These are phyloP conservation scores for Pichia gijzeniarum DNA, from an alignment of 805 yeast genomes.

Conservation along the genomic window DNA sequence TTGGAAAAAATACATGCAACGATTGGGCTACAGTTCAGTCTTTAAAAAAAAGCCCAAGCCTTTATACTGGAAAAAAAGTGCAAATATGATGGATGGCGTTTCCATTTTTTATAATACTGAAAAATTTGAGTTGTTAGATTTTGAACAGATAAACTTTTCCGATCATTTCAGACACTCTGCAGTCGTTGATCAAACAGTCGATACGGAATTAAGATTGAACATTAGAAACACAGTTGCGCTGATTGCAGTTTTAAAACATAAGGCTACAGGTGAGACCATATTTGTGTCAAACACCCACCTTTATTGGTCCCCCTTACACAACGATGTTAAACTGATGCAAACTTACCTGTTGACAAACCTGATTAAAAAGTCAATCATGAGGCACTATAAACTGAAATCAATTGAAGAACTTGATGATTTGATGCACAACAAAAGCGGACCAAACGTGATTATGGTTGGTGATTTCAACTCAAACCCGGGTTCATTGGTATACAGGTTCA, in stretches of 20 bases:
- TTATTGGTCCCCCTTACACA: constrained; percentile 49
- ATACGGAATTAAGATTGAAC: constrained; percentile 32
- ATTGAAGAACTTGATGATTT: constrained; percentile 8
- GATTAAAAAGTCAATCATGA: constrained; percentile 25
- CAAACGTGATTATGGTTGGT: constrained; percentile 43
- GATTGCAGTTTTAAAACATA: constrained; percentile 43
- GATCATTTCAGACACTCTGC: constrained; percentile 22
- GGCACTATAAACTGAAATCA: constrained; percentile 11
- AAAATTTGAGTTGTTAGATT: constrained; percentile 38
- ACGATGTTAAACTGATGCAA: constrained; percentile 51
- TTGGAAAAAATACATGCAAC: constrained; percentile 21
- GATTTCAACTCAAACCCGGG: constrained; percentile 49
- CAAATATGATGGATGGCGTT: constrained; percentile 53
- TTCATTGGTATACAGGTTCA: constrained; percentile 43
- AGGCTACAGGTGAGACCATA: constrained; percentile 32
- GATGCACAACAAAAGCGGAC: constrained; percentile 12
- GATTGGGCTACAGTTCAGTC: constrained; percentile 37
- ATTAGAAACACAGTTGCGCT: constrained; percentile 53
- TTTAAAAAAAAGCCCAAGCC: constrained; percentile 48
- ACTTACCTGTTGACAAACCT: constrained; percentile 38
- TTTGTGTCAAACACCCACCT: constrained; percentile 55
- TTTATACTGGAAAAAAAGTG: constrained; percentile 42
- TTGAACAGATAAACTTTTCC: constrained; percentile 30
- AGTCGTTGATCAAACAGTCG: constrained; percentile 30
- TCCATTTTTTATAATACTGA: constrained; percentile 45